These are phyloP conservation scores for Lyophyllum shimeji DNA, from an alignment of 768 basidiomycete species.

Conservation along the genomic window DNA sequence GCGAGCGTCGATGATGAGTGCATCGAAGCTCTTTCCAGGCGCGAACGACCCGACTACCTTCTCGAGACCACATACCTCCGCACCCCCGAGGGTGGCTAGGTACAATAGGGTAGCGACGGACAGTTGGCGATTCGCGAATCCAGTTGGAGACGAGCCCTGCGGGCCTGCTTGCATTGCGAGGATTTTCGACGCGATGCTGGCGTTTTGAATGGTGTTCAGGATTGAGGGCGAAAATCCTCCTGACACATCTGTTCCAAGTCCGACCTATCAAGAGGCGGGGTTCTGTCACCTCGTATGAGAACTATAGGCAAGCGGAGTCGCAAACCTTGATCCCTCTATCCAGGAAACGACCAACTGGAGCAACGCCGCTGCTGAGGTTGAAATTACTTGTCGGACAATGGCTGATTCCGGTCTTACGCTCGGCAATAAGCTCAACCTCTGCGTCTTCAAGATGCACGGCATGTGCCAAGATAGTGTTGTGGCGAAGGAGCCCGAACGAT, in stretches of 20 bases:
- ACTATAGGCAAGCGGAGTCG: neutral
- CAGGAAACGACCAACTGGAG: slow-evolving; percentile 74
- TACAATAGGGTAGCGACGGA: slow-evolving; percentile 76
- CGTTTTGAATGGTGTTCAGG: slow-evolving; percentile 69
- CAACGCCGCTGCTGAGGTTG: slow-evolving; percentile 83
- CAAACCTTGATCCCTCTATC: slow-evolving; percentile 85
- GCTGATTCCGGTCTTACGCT: slow-evolving; percentile 70
- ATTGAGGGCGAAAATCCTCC: slow-evolving; percentile 88
- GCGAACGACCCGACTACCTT: slow-evolving; percentile 73
- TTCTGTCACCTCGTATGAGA: neutral
- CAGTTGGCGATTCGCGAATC: slow-evolving; percentile 62
- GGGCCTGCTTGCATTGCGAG: slow-evolving; percentile 43
- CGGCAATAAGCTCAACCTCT: slow-evolving; percentile 73
- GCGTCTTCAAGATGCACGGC: slow-evolving; percentile 74
- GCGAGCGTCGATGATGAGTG: slow-evolving; percentile 67
- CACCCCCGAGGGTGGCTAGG: slow-evolving; percentile 92
- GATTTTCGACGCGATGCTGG: slow-evolving; percentile 81
- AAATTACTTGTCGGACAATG: slow-evolving; percentile 97
- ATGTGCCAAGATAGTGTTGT: slow-evolving; percentile 87
- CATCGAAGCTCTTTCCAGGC: slow-evolving; percentile 88
- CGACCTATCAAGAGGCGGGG: slow-evolving; percentile 59
- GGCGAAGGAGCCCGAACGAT: slow-evolving; percentile 66
- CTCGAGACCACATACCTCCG: slow-evolving; percentile 73
- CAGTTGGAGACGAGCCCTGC: neutral
- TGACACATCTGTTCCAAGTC: slow-evolving; percentile 91